Evolutionary conservation across 148 eudicot genomes (phyloP), one percentile per base, ranked within the genome.

Genomic region (Rheum nobile): DNA sequence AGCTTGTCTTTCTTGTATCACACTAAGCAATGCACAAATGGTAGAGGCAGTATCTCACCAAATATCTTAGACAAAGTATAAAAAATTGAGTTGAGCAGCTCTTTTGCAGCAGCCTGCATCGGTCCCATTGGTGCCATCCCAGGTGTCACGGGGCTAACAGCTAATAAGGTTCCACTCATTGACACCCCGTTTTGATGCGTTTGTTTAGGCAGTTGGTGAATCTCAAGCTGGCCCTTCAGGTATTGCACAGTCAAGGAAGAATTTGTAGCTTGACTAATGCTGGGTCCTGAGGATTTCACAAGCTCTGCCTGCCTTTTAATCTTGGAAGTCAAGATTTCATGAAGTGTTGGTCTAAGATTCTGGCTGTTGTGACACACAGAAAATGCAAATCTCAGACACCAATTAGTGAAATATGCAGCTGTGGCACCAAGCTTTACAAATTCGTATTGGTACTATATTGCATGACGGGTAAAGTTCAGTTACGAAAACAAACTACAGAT

Each of bases 71-170:
- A 83, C 79, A 94, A 82, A 46, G 83, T 80, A 54, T 91, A 90
- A 67, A 94, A 82, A 82, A 94, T 83, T 65, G 89, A 94, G 84
- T 84, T 84, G 59, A 94, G 86, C 54, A 94, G 91, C 73, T 94
- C 97, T 76, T 83, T 89, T 61, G 98, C 89, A 70, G 91, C 89
- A 84, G 84, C 73, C 81, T 94, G 98, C 22, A 91, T 97, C 71
- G 88, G 81, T 82, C 98, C 98, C 76, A 75, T 79, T 24, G 98
- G 98, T 71, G 96, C 88, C 98, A 94, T 87, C 63, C 86, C 90
- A 78, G 91, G 95, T 57, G 97, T 84, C 32, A 94, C 98, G 38
- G 98, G 98, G 81, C 98, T 94, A 37, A 88, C 93, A 6, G 96
- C 84, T 81, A 86, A 77, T 80, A 88, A 79, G 19, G 88, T 84